Base-by-base conservation (phyloP, 805 yeast species). In the Kockiozyma suomiensis region DNA sequence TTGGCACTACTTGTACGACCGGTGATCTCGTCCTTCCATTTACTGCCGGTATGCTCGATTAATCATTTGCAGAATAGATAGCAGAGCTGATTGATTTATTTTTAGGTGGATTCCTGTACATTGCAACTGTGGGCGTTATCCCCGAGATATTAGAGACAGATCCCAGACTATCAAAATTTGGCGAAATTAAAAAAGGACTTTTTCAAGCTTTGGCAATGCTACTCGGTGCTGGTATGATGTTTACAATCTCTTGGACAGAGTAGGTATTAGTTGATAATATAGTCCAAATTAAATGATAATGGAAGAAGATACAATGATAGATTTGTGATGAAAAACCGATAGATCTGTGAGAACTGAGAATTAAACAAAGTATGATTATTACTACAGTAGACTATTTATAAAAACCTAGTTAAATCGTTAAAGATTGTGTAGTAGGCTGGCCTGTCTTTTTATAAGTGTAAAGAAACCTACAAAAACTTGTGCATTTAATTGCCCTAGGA, bases 41-140 rank as follows among this genome's bases (percentile, higher is more conserved):
- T 69, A 85, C 91, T 0, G 88, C 91, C 1, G 94, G 93, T 62
- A 45, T 45, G 8, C 28, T 4, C 33, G 6, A 26, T 1, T 1
- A 26, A 12, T 19, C 26, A 41, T 37, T 37, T 17, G 19, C 5
- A 10, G 41, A 13, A 37, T 17, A 13, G 21, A 12, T 10, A 33
- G n/a, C n/a, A n/a, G n/a, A n/a, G n/a, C 42, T 21, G 6, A 45
- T 12, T 30, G 33, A 30, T 33, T 17, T 15, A n/a, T 15, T n/a
- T 19, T 4, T 37, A 57, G 65, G 67, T 1, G 88, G 89, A 5
- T 85, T 87, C 69, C 70, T 87, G 25, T 87, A 87, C 70, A 85
- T 87, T 62, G 89, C 88, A 6, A 80, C 87, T 0, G 85, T 86
- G 23, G 87, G 88, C 47, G 87, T 87, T n/a, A 82, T 87, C 40